Evolutionary conservation across 441 rosid genomes (phyloP).

Genomic region (Populus tomentosa): DNA sequence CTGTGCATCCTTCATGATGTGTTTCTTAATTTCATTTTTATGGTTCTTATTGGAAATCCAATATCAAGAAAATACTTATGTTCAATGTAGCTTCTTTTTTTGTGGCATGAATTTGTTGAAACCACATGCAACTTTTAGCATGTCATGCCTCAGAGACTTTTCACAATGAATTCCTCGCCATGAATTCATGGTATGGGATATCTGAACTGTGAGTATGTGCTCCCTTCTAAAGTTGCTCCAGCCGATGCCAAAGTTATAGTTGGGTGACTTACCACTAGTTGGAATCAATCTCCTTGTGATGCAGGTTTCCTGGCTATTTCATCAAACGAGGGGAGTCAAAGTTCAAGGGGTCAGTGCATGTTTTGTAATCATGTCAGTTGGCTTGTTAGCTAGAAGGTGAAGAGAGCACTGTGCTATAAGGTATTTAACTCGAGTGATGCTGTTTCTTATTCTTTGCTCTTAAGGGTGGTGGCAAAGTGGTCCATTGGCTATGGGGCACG

Average conservation of each 20-base stretch:
- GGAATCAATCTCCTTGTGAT: background rate
- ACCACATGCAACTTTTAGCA: background rate
- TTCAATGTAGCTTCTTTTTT: constrained; percentile 13
- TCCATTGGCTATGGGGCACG: background rate
- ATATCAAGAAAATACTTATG: constrained; percentile 22
- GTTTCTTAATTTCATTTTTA: background rate
- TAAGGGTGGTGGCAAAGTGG: background rate
- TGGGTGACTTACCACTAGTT: background rate
- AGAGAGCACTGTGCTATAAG: background rate
- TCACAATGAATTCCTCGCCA: background rate
- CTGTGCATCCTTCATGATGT: background rate
- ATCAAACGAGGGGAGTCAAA: background rate
- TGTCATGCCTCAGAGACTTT: background rate
- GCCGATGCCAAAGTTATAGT: background rate
- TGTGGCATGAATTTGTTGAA: background rate
- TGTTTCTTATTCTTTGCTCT: background rate
- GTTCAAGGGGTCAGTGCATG: background rate
- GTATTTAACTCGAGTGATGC: background rate
- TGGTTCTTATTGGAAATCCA: background rate
- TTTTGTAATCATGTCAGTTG: background rate
- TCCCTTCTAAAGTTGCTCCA: background rate
- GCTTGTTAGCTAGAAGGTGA: background rate
- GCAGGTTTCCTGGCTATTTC: background rate
- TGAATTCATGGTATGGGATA: background rate
- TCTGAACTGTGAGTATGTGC: background rate